Evolutionary conservation across 345 rosid species (phyloP).

Genomic region (Citrus mangshanensis): DNA sequence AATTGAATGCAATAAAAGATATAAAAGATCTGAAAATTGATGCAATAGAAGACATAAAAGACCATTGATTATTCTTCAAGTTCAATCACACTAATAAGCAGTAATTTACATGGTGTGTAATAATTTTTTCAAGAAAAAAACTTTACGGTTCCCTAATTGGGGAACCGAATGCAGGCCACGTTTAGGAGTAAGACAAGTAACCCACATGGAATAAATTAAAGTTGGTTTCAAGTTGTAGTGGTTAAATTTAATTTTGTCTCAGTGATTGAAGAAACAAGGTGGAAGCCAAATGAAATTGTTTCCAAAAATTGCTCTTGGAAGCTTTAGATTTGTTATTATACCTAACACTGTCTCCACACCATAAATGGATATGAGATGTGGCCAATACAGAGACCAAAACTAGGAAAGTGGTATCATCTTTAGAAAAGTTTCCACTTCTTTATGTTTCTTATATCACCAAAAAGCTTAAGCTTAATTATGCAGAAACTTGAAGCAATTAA

Average conservation of each 20-base stretch:
- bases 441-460: constrained; percentile 25
- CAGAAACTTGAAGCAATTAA: constrained; percentile 3
- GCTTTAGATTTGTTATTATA: constrained; percentile 15
- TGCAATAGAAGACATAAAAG: background rate
- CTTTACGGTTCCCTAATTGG: constrained; percentile 20
- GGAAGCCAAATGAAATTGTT: constrained; percentile 8
- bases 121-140: background rate
- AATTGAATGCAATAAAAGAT: background rate
- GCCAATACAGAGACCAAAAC: constrained; percentile 26
- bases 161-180: constrained; percentile 29
- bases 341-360: constrained; percentile 12
- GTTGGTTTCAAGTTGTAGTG: background rate
- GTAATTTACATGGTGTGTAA: background rate
- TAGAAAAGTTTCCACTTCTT: constrained; percentile 34
- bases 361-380: constrained; percentile 25
- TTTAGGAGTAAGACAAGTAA: background rate
- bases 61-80: background rate
- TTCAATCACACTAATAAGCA: background rate
- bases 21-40: background rate
- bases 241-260: too few relatives aligned
- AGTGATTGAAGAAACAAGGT: background rate
- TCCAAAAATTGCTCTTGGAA: constrained; percentile 17
- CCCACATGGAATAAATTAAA: constrained; percentile 13
- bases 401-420: constrained; percentile 21
- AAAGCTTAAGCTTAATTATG: background rate